Percentiles rank a stretch among this genome's conserved stretches.
phyloP scores from a whole-genome alignment of 2,329 filamentous ascomycete genomes.

The Clarireedia sp. region DNA sequence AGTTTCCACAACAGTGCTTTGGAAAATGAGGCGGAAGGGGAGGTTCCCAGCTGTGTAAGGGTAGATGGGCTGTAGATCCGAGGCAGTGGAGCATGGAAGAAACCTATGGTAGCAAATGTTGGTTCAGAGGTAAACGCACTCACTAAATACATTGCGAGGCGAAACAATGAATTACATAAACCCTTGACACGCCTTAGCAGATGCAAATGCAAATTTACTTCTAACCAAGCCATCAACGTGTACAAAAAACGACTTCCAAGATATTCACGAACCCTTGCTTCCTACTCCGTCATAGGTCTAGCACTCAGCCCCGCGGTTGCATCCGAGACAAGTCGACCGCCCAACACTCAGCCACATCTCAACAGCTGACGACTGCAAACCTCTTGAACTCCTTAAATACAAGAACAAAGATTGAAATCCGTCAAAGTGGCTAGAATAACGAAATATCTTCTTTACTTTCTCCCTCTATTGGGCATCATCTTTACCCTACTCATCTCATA shows the following conservation, averaged over 20 bases:
- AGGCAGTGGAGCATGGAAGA: no score
- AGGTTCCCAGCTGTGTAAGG: no score
- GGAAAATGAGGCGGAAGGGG: no score
- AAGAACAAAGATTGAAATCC: neutral
- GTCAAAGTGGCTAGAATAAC: slow-evolving; percentile 19
- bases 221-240: neutral
- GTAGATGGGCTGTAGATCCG: no score
- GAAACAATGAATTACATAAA: no score
- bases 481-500: slow-evolving; percentile 15
- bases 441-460: slow-evolving; percentile 12
- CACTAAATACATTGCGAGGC: no score
- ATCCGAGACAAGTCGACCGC: neutral
- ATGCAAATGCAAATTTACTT: no score
- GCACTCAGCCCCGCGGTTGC: slow-evolving; percentile 17
- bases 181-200: neutral
- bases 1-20: no score
- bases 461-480: slow-evolving; percentile 16
- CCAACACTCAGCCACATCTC: neutral
- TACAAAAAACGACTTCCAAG: slow-evolving; percentile 8
- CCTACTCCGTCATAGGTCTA: slow-evolving; percentile 6
- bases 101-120: no score
- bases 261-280: neutral
- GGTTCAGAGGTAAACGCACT: no score
- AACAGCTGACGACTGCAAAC: slow-evolving; percentile 1
- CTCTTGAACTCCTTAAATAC: neutral